Evolutionary conservation across 2,329 filamentous ascomycete species (phyloP).

Genomic region (Dissoconium aciculare): DNA sequence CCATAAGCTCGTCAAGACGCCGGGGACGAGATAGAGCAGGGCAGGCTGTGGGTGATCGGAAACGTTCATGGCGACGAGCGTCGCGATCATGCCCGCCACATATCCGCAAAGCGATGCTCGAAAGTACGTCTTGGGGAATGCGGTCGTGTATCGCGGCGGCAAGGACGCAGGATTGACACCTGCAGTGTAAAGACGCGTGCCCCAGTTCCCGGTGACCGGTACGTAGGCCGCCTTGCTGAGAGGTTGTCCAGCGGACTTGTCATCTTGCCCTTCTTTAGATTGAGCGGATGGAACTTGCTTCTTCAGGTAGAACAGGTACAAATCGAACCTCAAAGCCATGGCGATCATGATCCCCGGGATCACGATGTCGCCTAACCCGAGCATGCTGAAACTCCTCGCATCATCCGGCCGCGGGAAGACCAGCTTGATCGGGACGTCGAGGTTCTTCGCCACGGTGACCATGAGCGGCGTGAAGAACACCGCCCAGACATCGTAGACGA

Average conservation of each 20-base stretch:
- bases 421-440: slow-evolving; percentile 89
- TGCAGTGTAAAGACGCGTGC: slow-evolving; percentile 64
- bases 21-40: slow-evolving; percentile 79
- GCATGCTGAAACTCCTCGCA: slow-evolving; percentile 45
- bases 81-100: slow-evolving; percentile 58
- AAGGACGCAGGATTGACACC: slow-evolving; percentile 8
- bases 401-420: slow-evolving; percentile 53
- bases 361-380: slow-evolving; percentile 88
- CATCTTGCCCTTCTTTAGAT: slow-evolving; percentile 10
- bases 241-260: slow-evolving; percentile 8
- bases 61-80: slow-evolving; percentile 60
- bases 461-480: slow-evolving; percentile 81
- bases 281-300: slow-evolving; percentile 37
- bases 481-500: slow-evolving; percentile 91
- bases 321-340: slow-evolving; percentile 77
- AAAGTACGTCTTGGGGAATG: slow-evolving; percentile 78
- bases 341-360: slow-evolving; percentile 83
- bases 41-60: slow-evolving; percentile 78
- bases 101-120: slow-evolving; percentile 64
- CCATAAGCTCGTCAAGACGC: slow-evolving; percentile 63
- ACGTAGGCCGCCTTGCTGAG: slow-evolving; percentile 32
- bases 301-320: slow-evolving; percentile 66
- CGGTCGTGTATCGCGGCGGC: slow-evolving; percentile 20
- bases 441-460: slow-evolving; percentile 71
- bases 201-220: slow-evolving; percentile 56